Evolutionary conservation across 306 rosid genomes (phyloP).

Genomic region (Trifolium repens): DNA sequence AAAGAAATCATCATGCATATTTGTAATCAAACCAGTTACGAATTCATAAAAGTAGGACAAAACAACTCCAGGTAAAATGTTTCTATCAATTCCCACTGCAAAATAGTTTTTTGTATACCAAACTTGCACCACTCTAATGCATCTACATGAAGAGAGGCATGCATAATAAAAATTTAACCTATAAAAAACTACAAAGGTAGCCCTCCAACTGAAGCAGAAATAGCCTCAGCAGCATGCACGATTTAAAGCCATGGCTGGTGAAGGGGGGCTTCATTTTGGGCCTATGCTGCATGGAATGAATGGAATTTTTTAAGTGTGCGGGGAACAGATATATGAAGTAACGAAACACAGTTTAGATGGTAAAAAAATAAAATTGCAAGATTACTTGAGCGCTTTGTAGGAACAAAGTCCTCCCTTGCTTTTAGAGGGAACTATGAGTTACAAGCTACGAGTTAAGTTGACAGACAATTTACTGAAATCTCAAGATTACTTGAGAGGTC

Average conservation of each 20-base stretch:
- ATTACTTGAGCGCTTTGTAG: background rate
- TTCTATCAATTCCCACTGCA: background rate
- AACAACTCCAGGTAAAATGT: background rate
- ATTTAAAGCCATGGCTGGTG: background rate
- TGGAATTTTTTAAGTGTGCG: background rate
- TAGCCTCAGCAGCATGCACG: background rate
- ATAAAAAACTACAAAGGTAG: background rate
- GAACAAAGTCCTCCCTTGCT: background rate
- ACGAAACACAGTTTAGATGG: background rate
- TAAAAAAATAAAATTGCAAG: background rate
- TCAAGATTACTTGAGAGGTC: background rate
- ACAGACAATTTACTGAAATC: background rate
- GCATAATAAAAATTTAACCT: background rate
- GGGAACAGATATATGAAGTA: background rate
- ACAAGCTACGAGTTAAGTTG: background rate
- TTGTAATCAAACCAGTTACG: constrained; percentile 2
- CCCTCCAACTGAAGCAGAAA: background rate
- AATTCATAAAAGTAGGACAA: constrained; percentile 2
- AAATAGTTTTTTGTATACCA: background rate
- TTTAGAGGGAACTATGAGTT: background rate
- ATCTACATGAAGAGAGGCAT: constrained; percentile 28
- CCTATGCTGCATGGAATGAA: background rate
- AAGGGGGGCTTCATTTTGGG: background rate
- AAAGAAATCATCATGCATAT: constrained; percentile 2
- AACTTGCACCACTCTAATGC: constrained; percentile 17